Evolutionary conservation across 495 filamentous ascomycete genomes (phyloP).

Genomic region (Xylaria cubensis): DNA sequence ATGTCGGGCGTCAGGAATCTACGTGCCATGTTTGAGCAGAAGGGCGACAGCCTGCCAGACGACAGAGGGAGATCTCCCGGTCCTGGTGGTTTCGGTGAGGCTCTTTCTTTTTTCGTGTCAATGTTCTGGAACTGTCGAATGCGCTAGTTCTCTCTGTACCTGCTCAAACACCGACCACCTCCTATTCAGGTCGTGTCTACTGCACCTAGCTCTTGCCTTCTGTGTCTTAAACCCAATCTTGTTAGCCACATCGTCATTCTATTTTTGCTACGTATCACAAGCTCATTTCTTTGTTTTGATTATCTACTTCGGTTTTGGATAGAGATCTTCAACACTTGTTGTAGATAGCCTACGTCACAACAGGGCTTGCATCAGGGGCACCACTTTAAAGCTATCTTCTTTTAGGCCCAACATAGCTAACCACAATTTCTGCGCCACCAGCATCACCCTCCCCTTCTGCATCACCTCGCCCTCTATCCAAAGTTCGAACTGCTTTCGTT

Average conservation of each 20-base stretch:
- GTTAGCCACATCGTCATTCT: not conserved
- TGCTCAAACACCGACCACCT: not conserved
- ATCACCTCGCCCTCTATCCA: constrained; percentile 70
- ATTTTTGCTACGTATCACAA: not conserved
- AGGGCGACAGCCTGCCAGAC: constrained; percentile 66
- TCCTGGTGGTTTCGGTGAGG: constrained; percentile 40
- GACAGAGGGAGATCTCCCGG: constrained; percentile 78
- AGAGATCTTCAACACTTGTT: constrained; percentile 14
- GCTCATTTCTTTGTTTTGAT: not conserved
- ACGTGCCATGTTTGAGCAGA: constrained; percentile 87
- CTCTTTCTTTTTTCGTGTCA: constrained; percentile 18
- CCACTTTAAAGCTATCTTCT: constrained; percentile 22
- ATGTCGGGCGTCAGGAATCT: constrained; percentile 69
- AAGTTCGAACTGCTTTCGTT: constrained; percentile 84
- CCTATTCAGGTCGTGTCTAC: not conserved
- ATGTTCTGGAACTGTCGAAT: constrained; percentile 7
- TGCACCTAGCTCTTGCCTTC: not conserved
- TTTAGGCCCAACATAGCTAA: constrained; percentile 35
- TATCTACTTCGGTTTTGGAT: constrained; percentile 11
- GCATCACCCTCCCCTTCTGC: constrained; percentile 41
- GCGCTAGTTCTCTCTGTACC: constrained; percentile 3
- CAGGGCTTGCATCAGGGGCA: constrained; percentile 20
- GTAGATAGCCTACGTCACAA: constrained; percentile 19
- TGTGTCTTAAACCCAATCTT: not conserved
- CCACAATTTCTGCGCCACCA: constrained; percentile 32